Conservation (phyloP, 2,329 filamentous ascomycete species). For the Harringtonia aguacate region DNA sequence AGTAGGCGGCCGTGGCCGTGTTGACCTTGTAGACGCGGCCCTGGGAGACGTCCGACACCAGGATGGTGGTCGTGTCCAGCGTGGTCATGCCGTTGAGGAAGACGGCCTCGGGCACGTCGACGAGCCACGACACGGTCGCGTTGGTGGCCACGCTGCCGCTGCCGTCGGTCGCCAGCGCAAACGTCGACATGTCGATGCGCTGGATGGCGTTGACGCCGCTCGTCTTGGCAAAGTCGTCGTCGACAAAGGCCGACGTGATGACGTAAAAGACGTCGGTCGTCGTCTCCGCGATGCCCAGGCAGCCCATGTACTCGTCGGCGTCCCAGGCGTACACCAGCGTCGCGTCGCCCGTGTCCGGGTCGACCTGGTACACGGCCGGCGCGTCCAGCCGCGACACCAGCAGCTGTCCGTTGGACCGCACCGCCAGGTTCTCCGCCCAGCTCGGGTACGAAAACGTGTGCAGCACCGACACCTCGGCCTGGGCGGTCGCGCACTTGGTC, state of each 20-base stretch:
- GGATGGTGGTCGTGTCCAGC: slow-evolving; percentile 9
- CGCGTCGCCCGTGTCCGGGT: slow-evolving; percentile 14
- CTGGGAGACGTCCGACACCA: slow-evolving; percentile 14
- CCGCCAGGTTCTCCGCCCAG: slow-evolving; percentile 23
- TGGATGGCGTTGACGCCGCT: slow-evolving; percentile 15
- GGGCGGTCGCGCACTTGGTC: not conserved
- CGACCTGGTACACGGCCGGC: slow-evolving; percentile 22
- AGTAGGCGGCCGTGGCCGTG: slow-evolving; percentile 13
- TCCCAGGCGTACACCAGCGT: slow-evolving; percentile 19
- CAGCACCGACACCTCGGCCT: not conserved
- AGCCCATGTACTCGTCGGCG: slow-evolving; percentile 10
- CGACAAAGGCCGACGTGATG: slow-evolving; percentile 14
- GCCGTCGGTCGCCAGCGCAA: slow-evolving; percentile 5
- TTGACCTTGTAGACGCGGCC: slow-evolving; percentile 15
- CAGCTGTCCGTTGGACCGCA: slow-evolving; percentile 24
- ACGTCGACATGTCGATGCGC: slow-evolving; percentile 12
- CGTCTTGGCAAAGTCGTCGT: slow-evolving; percentile 8
- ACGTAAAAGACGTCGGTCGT: slow-evolving; percentile 21
- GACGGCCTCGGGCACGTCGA: slow-evolving; percentile 12
- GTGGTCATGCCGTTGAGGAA: slow-evolving; percentile 17
- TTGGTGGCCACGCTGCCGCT: not conserved
- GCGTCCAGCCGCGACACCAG: slow-evolving; percentile 20
- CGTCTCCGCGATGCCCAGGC: slow-evolving; percentile 25
- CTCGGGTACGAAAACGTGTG: not conserved
- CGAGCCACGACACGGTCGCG: slow-evolving; percentile 12